These are phyloP conservation scores for Bjerkandera adusta DNA, from an alignment of 1,284 basidiomycete species.

Conservation along the genomic window DNA sequence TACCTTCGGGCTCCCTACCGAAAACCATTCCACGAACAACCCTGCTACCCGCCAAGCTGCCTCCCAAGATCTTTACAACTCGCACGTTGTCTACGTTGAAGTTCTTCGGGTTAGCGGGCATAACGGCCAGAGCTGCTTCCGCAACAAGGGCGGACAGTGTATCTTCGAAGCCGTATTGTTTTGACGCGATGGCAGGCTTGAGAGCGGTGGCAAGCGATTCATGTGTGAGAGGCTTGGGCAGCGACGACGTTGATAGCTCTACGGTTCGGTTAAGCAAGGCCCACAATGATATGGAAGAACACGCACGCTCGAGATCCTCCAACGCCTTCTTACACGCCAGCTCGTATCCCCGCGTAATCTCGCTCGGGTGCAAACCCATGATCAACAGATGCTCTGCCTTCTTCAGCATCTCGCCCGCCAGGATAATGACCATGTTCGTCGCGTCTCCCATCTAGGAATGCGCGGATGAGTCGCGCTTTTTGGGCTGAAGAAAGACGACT, in stretches of 20 bases:
- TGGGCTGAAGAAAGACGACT: background rate
- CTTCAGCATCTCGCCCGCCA: conserved; percentile 95
- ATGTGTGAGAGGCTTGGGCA: conserved; percentile 80
- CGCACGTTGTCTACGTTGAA: conserved; percentile 99
- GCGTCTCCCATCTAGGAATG: conserved; percentile 86
- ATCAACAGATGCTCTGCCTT: conserved; percentile 90
- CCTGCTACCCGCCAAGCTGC: conserved; percentile 77
- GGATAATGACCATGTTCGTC: conserved; percentile 93
- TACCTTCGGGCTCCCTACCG: conserved; percentile 91
- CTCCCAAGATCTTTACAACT: conserved; percentile 99
- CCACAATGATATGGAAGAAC: conserved; percentile 10
- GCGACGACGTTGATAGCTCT: conserved; percentile 64
- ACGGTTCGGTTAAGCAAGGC: background rate
- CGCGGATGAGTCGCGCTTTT: conserved; percentile 9
- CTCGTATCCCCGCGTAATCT: conserved; percentile 94
- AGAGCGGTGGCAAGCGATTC: conserved; percentile 80
- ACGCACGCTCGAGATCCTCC: conserved; percentile 88
- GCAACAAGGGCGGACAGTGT: conserved; percentile 83
- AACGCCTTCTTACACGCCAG: conserved; percentile 87
- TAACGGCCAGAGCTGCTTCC: conserved; percentile 88
- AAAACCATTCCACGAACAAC: conserved; percentile 99
- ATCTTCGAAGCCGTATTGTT: conserved; percentile 95
- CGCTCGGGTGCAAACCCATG: conserved; percentile 96
- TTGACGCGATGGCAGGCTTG: conserved; percentile 91
- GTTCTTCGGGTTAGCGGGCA: conserved; percentile 85